Base-by-base conservation (phyloP, 208 protist species). In the Tritrichomonas musculus region DNA sequence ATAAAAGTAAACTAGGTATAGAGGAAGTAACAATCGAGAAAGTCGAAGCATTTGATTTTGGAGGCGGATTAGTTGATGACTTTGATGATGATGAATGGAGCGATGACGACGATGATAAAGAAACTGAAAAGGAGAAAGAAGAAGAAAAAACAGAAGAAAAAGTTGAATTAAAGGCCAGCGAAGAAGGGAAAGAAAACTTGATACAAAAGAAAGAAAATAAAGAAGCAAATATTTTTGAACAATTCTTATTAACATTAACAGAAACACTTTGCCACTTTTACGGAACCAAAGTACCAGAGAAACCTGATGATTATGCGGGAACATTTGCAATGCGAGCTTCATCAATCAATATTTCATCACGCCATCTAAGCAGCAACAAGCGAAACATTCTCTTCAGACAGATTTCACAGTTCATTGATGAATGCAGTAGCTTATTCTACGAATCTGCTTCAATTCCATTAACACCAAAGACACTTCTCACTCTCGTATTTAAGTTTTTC, bases 371-470 rank as follows among this genome's bases (percentile, higher is more conserved):
- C n/a, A 30, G 39, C 4, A 30, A 53, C 22, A 60, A 20, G 1
- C 25, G 41, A 88, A 14, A 39, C 39, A 8, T 88, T 53, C 4
- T 88, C 25, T 33, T 44, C 1, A 33, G 41, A 13, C 77, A 57
- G 33, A 11, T 88, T 2, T 53, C 77, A 33, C n/a, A 60, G 9
- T 88, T 88, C 77, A 88, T 88, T 88, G 77, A 88, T 88, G 33
- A 22, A 5, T 88, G 77, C 30, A 27, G 27, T 13, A 53, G 8
- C 0, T 33, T 57, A 30, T 88, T 55, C 44, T 57, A 57, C 4
- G 27, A 57, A n/a, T 88, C 77, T 39, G 47, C 47, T 57, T 20
- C 47, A 57, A 27, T 88, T 57, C 77, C 77, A 57, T 14, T 49
- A 27, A 53, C 77, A 5, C 77, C 77, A n/a, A 1, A 53, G 30